These are phyloP conservation scores for Inga oerstediana DNA, from an alignment of 306 rosid genomes.

Conservation along the genomic window DNA sequence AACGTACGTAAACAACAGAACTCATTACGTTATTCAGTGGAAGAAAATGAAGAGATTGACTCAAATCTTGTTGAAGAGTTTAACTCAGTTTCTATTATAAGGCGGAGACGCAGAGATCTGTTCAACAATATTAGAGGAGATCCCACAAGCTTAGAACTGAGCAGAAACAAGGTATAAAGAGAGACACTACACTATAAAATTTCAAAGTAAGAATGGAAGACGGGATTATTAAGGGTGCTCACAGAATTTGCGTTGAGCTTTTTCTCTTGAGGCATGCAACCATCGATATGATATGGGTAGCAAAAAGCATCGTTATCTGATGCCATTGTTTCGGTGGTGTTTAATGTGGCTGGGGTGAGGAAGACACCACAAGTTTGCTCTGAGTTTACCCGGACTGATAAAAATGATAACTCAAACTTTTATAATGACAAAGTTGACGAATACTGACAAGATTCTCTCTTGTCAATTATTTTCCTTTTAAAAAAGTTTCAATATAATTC, in stretches of 20 bases:
- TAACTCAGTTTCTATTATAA: neutral
- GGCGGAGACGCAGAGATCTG: neutral
- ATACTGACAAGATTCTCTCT: slow-evolving; percentile 80
- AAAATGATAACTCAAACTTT: slow-evolving; percentile 32
- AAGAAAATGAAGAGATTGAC: neutral
- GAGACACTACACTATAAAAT: neutral
- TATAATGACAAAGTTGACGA: slow-evolving; percentile 40
- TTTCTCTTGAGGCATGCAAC: slow-evolving; percentile 34
- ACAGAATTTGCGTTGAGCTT: slow-evolving; percentile 38
- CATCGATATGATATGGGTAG: slow-evolving; percentile 56
- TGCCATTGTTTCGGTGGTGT: slow-evolving; percentile 41
- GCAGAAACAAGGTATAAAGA: neutral
- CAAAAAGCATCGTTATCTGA: slow-evolving; percentile 54
- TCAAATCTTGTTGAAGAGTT: neutral
- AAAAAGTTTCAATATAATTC: neutral
- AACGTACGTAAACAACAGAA: slow-evolving; percentile 20
- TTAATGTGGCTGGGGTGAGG: slow-evolving; percentile 15
- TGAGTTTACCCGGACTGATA: slow-evolving; percentile 16
- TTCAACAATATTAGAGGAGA: neutral
- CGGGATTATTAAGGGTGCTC: slow-evolving; percentile 35
- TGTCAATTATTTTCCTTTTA: slow-evolving; percentile 29
- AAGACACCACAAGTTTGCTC: slow-evolving; percentile 23
- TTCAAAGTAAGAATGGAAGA: slow-evolving; percentile 15
- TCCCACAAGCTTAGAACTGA: neutral
- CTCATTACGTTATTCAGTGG: neutral